Evolutionary conservation across 1,284 basidiomycete genomes (phyloP).

Genomic region (Somion occarium): DNA sequence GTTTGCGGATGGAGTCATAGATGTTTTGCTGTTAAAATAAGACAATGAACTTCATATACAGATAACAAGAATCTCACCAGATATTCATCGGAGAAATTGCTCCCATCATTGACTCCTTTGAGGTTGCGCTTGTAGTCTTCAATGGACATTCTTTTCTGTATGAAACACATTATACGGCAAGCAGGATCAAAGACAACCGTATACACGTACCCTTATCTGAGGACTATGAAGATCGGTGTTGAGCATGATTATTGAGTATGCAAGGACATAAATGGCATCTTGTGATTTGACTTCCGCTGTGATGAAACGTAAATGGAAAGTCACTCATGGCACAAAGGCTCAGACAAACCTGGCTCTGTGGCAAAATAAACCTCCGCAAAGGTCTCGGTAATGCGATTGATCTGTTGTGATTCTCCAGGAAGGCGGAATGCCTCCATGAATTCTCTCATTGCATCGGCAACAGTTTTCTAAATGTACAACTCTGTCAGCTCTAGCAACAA

Average conservation of each 20-base stretch:
- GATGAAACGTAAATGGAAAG: slow-evolving; percentile 5
- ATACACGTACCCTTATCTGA: slow-evolving; percentile 73
- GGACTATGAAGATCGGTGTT: slow-evolving; percentile 98
- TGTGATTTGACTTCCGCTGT: slow-evolving; percentile 84
- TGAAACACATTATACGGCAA: slow-evolving; percentile 11
- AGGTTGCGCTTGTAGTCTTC: slow-evolving; percentile 94
- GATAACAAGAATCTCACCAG: slow-evolving; percentile 48
- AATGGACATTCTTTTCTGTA: slow-evolving; percentile 91
- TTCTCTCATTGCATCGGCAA: slow-evolving; percentile 95
- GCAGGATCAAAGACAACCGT: slow-evolving; percentile 1
- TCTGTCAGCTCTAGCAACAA: slow-evolving; percentile 8
- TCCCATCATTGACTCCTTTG: slow-evolving; percentile 87
- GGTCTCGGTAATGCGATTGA: slow-evolving; percentile 89
- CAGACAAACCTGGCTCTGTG: slow-evolving; percentile 62
- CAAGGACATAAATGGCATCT: slow-evolving; percentile 92
- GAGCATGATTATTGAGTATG: slow-evolving; percentile 97
- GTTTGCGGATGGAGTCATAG: slow-evolving; percentile 91
- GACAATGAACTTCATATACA: slow-evolving; percentile 4
- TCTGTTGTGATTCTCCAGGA: slow-evolving; percentile 95
- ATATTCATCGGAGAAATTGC: slow-evolving; percentile 84
- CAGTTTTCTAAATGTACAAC: slow-evolving; percentile 67
- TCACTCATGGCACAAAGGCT: not conserved
- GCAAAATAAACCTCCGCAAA: slow-evolving; percentile 93
- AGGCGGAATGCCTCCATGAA: slow-evolving; percentile 92
- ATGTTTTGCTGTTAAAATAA: slow-evolving; percentile 61